Conservation (phyloP, 495 filamentous ascomycete species). For the Podospora australis region DNA sequence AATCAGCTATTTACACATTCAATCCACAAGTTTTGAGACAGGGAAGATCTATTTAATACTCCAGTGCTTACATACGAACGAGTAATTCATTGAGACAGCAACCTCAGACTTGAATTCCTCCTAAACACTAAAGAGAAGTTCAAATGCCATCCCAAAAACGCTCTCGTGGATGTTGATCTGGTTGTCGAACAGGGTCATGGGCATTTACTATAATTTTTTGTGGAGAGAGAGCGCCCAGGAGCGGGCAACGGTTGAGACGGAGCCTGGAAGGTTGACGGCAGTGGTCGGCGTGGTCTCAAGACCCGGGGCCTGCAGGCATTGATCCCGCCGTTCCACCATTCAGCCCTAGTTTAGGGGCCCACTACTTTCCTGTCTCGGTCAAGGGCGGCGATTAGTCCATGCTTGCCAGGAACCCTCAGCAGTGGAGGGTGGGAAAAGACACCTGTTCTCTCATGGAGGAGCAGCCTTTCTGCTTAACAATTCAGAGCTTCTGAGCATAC, state of each 20-base stretch:
- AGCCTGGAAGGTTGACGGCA: background rate
- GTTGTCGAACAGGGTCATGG: no score
- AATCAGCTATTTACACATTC: background rate
- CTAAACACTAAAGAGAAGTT: no score
- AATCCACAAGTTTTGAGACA: no score
- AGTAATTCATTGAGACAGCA: no score
- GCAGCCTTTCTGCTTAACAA: conserved; percentile 19
- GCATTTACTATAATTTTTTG: background rate
- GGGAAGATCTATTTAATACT: no score
- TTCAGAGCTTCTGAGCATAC: conserved; percentile 18
- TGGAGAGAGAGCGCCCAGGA: no score
- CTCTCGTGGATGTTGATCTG: no score
- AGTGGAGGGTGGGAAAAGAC: conserved; percentile 29
- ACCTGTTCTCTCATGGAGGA: conserved; percentile 27
- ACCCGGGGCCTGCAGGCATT: background rate
- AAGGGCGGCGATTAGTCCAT: conserved; percentile 11
- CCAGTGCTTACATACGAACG: no score
- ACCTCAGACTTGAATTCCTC: no score
- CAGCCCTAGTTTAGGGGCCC: conserved; percentile 5
- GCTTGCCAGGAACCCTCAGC: conserved; percentile 4
- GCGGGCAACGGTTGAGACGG: background rate
- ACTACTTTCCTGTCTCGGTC: conserved; percentile 5
- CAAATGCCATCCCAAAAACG: no score
- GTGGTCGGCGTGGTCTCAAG: background rate
- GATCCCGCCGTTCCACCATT: conserved; percentile 2